These are phyloP conservation scores for Begonia loranthoides DNA, from an alignment of 306 rosid species.

Conservation along the genomic window DNA sequence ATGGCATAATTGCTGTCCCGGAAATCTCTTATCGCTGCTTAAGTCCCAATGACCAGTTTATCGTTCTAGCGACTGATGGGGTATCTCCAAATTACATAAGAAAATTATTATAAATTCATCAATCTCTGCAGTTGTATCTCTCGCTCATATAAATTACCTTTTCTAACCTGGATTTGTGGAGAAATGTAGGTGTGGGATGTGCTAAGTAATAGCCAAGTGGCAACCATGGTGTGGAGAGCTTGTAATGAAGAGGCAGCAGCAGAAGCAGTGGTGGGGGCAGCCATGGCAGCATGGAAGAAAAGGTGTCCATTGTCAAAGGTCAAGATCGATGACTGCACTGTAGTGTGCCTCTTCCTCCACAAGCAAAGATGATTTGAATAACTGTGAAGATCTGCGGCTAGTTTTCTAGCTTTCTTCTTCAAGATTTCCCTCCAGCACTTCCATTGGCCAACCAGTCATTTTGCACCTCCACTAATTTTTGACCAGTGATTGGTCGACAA, in stretches of 20 bases:
- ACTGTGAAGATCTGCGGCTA: no score
- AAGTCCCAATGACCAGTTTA: conserved; percentile 32
- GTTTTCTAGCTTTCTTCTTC: no score
- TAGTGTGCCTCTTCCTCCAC: conserved; percentile 40
- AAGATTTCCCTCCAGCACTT: no score
- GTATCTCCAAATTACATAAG: conserved; percentile 5
- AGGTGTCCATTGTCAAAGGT: conserved; percentile 18
- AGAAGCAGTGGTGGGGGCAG: conserved; percentile 46
- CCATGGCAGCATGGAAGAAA: conserved; percentile 37
- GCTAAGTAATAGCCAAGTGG: conserved; percentile 43
- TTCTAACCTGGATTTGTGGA: neutral
- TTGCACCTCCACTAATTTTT: no score
- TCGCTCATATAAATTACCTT: no score
- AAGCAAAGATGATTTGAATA: neutral
- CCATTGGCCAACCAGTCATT: no score
- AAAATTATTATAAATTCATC: no score
- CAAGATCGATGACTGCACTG: conserved; percentile 53
- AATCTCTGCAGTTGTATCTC: neutral
- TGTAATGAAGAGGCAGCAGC: conserved; percentile 40
- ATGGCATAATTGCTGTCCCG: conserved; percentile 56
- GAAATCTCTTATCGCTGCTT: conserved; percentile 32
- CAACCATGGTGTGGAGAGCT: conserved; percentile 42
- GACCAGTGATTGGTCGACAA: neutral
- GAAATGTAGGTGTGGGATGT: conserved; percentile 59
- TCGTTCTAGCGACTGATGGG: conserved; percentile 69